Percentiles rank a stretch among this genome's conserved stretches.
Conservation (phyloP, 305 asterid genomes). For the Solanum aculeatissimum region DNA sequence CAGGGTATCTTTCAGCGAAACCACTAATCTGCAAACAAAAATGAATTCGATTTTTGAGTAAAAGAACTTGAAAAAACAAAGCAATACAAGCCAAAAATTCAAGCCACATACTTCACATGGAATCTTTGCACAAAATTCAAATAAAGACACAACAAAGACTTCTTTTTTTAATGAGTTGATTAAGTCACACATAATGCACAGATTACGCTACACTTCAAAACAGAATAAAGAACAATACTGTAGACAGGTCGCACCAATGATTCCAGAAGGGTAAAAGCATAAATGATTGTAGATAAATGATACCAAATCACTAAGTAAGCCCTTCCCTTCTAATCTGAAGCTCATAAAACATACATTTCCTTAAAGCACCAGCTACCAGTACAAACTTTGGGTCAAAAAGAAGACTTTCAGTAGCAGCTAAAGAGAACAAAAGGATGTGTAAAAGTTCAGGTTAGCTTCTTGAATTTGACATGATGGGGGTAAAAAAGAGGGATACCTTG, state of each 20-base stretch:
- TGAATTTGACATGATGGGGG: neutral
- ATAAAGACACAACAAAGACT: conserved; percentile 29
- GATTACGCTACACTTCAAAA: neutral
- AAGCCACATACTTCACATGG: conserved; percentile 8
- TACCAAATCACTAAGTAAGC: too few relatives aligned
- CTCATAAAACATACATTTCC: conserved; percentile 16
- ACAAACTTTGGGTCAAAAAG: neutral
- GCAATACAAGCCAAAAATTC: neutral
- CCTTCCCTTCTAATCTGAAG: neutral
- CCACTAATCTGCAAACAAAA: conserved; percentile 42
- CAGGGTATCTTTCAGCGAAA: conserved; percentile 63
- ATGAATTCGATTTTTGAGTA: neutral
- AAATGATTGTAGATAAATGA: conserved; percentile 5
- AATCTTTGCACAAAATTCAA: neutral
- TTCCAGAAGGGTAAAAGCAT: conserved; percentile 1
- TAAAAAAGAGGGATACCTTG: conserved; percentile 37
- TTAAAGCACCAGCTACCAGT: neutral
- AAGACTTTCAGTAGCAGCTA: neutral
- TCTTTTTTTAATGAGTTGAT: neutral
- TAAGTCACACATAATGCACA: neutral
- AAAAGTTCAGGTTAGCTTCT: neutral
- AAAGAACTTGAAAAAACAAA: neutral
- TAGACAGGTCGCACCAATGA: conserved; percentile 8
- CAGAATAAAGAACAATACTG: neutral
- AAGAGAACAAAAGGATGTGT: neutral